These are phyloP conservation scores for Zygosaccharomyces rouxii DNA, from an alignment of 805 yeast species.

Conservation along the genomic window DNA sequence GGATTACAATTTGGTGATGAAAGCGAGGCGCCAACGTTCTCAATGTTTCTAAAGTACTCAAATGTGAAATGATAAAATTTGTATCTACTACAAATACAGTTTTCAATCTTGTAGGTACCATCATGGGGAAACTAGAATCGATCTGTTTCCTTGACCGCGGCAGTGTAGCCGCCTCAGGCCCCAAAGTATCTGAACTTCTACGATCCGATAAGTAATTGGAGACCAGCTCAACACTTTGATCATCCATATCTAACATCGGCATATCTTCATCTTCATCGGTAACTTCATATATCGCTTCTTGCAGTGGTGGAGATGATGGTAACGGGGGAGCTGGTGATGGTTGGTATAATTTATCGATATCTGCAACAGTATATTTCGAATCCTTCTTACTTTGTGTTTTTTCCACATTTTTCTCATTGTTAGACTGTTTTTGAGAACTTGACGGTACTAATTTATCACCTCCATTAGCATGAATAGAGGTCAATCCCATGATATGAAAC, in stretches of 20 bases:
- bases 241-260: slow-evolving; percentile 48
- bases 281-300: not conserved
- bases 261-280: slow-evolving; percentile 37
- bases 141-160: slow-evolving; percentile 7
- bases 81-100: slow-evolving; percentile 70
- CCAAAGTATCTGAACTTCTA: slow-evolving; percentile 13
- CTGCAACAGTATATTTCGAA: slow-evolving; percentile 19
- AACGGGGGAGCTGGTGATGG: not conserved
- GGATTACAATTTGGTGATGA: slow-evolving; percentile 56
- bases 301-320: not conserved
- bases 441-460: not conserved
- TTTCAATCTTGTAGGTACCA: slow-evolving; percentile 9
- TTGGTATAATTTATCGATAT: slow-evolving; percentile 12
- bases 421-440: not conserved
- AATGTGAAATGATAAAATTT: slow-evolving; percentile 70
- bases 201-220: slow-evolving; percentile 39
- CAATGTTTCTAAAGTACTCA: slow-evolving; percentile 53
- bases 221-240: slow-evolving; percentile 42
- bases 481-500: slow-evolving; percentile 6
- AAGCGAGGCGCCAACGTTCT: slow-evolving; percentile 38
- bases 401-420: not conserved
- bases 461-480: slow-evolving; percentile 11
- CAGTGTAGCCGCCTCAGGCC: not conserved
- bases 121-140: slow-evolving; percentile 13
- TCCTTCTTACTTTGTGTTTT: not conserved